Evolutionary conservation across 257 asterid species (phyloP).

Genomic region (Fraxinus excelsior): DNA sequence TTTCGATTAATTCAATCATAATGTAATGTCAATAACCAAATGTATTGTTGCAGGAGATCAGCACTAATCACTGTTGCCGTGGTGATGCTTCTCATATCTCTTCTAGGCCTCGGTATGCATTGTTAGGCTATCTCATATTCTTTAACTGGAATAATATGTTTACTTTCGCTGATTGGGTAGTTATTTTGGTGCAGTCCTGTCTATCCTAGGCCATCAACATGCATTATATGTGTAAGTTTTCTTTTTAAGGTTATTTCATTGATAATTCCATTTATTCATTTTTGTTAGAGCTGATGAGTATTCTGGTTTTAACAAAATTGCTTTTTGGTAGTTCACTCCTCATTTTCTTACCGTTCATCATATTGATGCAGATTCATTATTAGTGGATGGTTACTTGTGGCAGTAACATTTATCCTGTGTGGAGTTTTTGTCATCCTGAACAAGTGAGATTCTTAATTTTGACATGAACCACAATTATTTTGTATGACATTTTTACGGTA

Average conservation of each 20-base stretch:
- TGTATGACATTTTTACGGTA: neutral
- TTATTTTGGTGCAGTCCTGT: slow-evolving; percentile 55
- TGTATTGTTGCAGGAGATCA: slow-evolving; percentile 56
- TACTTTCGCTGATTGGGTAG: slow-evolving; percentile 25
- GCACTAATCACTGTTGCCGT: slow-evolving; percentile 70
- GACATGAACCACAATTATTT: neutral
- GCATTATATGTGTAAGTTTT: slow-evolving; percentile 69
- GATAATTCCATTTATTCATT: neutral
- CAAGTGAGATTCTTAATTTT: slow-evolving; percentile 52
- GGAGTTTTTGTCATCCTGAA: slow-evolving; percentile 81
- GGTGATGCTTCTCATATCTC: slow-evolving; percentile 77
- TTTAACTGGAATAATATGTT: slow-evolving; percentile 11
- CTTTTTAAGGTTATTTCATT: neutral
- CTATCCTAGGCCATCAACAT: slow-evolving; percentile 78
- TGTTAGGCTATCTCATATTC: neutral
- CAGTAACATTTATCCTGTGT: slow-evolving; percentile 81
- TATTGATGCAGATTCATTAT: slow-evolving; percentile 71
- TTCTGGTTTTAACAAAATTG: neutral
- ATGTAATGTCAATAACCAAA: slow-evolving; percentile 14
- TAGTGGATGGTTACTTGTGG: slow-evolving; percentile 95
- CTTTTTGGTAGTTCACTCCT: neutral
- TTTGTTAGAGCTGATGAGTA: neutral
- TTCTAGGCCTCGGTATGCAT: slow-evolving; percentile 87
- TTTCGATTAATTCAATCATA: slow-evolving; percentile 3
- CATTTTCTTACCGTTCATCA: slow-evolving; percentile 21